A percentile compares a stretch with the other conserved stretches of the same genome.
These are phyloP conservation scores for Raffaelea arxii DNA, from an alignment of 2,329 filamentous ascomycete genomes.

Conservation along the genomic window DNA sequence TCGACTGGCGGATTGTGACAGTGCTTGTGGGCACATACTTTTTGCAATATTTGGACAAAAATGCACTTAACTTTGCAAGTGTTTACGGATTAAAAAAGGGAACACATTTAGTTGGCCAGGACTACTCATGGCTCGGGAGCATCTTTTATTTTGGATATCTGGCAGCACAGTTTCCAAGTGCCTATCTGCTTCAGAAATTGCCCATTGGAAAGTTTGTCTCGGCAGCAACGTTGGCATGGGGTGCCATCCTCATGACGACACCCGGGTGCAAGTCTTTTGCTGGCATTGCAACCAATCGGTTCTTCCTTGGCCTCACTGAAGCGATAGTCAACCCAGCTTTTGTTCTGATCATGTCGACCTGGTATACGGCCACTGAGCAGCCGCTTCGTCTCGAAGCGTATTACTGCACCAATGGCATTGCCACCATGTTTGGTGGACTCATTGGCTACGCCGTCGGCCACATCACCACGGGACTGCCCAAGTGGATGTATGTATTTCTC, in stretches of 20 bases:
- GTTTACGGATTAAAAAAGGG: constrained; percentile 9
- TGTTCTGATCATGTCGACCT: constrained; percentile 46
- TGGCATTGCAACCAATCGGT: constrained; percentile 39
- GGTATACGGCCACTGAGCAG: constrained; percentile 48
- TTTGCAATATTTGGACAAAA: constrained; percentile 53
- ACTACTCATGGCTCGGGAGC: constrained; percentile 22
- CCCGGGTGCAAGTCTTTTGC: constrained; percentile 15
- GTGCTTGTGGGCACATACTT: constrained; percentile 48
- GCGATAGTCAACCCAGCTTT: constrained; percentile 45
- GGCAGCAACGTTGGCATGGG: constrained; percentile 27
- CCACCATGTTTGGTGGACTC: constrained; percentile 76
- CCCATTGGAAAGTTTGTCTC: constrained; percentile 39
- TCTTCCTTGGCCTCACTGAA: constrained; percentile 45
- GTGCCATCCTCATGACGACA: constrained; percentile 8
- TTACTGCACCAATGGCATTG: constrained; percentile 49
- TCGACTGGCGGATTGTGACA: constrained; percentile 45
- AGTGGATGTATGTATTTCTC: constrained; percentile 20
- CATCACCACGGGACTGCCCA: constrained; percentile 40
- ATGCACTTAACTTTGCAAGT: constrained; percentile 11
- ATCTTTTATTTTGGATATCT: constrained; percentile 30
- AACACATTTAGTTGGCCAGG: constrained; percentile 18
- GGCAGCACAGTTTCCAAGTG: constrained; percentile 33
- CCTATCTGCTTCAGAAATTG: constrained; percentile 35
- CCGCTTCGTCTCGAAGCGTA: constrained; percentile 44
- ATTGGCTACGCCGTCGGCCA: constrained; percentile 81